Conservation (phyloP, 2,329 filamentous ascomycete genomes). For the Dactylella cylindrospora region DNA sequence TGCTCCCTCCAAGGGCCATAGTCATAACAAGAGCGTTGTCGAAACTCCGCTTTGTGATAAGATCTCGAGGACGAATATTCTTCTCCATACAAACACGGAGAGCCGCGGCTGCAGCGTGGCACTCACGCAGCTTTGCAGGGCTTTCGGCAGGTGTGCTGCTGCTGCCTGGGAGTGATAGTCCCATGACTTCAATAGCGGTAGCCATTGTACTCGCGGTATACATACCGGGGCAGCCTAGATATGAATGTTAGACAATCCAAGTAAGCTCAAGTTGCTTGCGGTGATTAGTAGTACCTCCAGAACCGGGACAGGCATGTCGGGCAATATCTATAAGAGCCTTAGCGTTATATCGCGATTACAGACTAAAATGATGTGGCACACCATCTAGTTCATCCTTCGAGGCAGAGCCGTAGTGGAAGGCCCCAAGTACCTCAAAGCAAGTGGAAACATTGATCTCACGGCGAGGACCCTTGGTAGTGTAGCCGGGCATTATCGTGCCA, state of each 20-base stretch:
- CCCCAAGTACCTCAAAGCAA: conserved; percentile 84
- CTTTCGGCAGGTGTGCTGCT: conserved; percentile 79
- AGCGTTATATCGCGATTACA: conserved; percentile 71
- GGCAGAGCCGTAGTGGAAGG: conserved; percentile 74
- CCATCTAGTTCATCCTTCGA: conserved; percentile 47
- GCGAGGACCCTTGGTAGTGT: conserved; percentile 68
- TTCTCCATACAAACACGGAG: conserved; percentile 78
- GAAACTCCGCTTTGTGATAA: conserved; percentile 77
- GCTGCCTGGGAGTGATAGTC: conserved; percentile 76
- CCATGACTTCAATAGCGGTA: conserved; percentile 85
- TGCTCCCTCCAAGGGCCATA: conserved; percentile 87
- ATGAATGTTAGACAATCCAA: no score
- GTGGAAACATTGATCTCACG: conserved; percentile 83
- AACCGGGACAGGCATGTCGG: conserved; percentile 72
- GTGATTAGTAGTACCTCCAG: conserved; percentile 55
- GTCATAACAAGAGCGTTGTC: conserved; percentile 88
- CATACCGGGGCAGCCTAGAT: conserved; percentile 85
- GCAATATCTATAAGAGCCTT: conserved; percentile 64
- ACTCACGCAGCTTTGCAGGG: conserved; percentile 83
- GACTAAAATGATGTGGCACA: background rate
- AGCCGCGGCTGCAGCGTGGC: conserved; percentile 74
- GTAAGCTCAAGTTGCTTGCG: background rate
- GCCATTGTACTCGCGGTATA: conserved; percentile 95
- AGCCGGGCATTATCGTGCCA: conserved; percentile 85
- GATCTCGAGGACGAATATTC: conserved; percentile 76